Base-by-base conservation (phyloP, 306 rosid species). In the Quercus dentata region DNA sequence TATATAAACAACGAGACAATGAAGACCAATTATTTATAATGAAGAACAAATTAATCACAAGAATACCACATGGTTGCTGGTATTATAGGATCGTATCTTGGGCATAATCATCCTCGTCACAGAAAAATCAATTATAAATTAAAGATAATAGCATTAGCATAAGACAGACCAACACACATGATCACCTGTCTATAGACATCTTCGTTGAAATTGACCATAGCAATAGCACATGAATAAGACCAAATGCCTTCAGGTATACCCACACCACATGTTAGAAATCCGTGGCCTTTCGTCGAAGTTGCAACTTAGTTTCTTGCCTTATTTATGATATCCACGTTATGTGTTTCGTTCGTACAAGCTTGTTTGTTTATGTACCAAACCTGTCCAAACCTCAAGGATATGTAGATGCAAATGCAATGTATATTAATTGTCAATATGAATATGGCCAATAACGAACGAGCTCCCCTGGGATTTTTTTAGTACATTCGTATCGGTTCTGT, bases 161-260 rank as follows among this genome's bases (percentile, higher is more conserved):
- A 75, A 38, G 59, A 74, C 69, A 25, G 14, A 21, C 13, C 80
- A 80, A 83, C 80, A 41, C 12, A 8, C 10, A 83, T 52, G 77
- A 59, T 78, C 49, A 9, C 61, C 15, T 79, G 71, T 69, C 33
- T 49, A 49, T 49, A 12, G 54, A 49, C 17, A 49, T 49, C 4
- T 49, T 49, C 17, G 31, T 23, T 14, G 12, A 78, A 69, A 35
- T 17, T 23, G 76, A 52, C 69, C 51, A 14, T 41, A 75, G 56
- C 70, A 55, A 19, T 13, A 13, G 71, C 80, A 84, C 81, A 84
- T 76, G 84, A 71, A 41, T 23, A 61, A 74, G 71, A 20, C 78
- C 81, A 63, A 49, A 10, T 71, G 56, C 63, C 79, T 27, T 4
- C 10, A 8, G n/a, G 59, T 69, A 69, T 8, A 52, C 83, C 71